Evolutionary conservation across 129 eudicot genomes (phyloP), one percentile per base, ranked within the genome.

Genomic region (Arctium lappa): DNA sequence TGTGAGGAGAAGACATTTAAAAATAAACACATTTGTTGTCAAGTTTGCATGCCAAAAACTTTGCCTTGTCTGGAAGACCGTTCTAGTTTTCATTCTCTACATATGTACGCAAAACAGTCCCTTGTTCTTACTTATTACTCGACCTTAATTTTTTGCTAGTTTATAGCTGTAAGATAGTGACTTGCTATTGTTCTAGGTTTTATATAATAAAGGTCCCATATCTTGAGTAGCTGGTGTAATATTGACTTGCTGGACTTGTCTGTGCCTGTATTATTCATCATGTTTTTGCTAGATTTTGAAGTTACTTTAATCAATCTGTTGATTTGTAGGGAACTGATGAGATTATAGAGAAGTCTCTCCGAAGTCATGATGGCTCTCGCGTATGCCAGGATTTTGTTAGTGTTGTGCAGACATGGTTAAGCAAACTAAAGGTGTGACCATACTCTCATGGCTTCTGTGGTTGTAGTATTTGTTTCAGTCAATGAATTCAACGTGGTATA

Each of bases 261-360:
- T 44, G 50, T 44, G 50, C 50, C 13, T 9, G 50, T 44, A 10
- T 44, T 44, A 44, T 8, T 44, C 12, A 44, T 53, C 27, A 15
- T 16, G 48, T 15, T n/a, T 9, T 81, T 16, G 2, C 53, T 5
- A 37, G 48, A 22, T 75, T 5, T 74, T 40, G 33, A 31, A 63
- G 27, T 53, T 83, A 34, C 10, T 39, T 68, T 13, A 60, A 46
- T 63, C 48, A 74, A 32, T 80, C 6, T 65, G 5, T 76, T 81
- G 12, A 73, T 89, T 18, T 88, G 85, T 93, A 95, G 99, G 88
- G 94, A 81, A 85, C 89, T 77, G 99, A 95, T 87, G 99, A 95
- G 86, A 93, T 95, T 60, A 81, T 85, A 72, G 94, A 95, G 30
- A 95, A 90, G 78, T 90, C 97, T 63, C 97, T 95, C 39, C 79